Evolutionary conservation across 169 alveolate genomes (phyloP), one percentile per base, ranked within the genome.

Genomic region (Plasmodium berghei): DNA sequence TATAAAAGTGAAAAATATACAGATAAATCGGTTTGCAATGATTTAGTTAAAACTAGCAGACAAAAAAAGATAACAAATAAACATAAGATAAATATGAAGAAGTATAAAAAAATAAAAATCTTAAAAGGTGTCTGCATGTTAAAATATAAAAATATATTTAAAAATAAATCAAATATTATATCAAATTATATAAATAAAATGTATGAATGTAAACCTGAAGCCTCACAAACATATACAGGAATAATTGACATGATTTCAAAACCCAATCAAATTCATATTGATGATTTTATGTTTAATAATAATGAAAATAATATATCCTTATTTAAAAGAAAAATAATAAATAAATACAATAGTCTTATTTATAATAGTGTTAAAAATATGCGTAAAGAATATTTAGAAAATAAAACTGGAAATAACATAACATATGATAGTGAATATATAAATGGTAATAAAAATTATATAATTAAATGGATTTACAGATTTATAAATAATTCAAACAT

Each of bases 1-100:
- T 61, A 83, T 72, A 71, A 24, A 58, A 83, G 90, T 20, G 69
- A 83, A 46, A 56, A 46, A 16, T 83, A 83, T 72, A 67, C 73
- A 20, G 90, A 83, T 5, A 66, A 83, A 26, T 4, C 62, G 26
- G 20, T 34, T 56, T 40, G n/a, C 6, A n/a, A 16, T n/a, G 22
- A n/a, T 26, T 9, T 20, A 9, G 6, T 18, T 22, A 75, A 26
- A 22, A 28, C 6, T 10, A 14, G 20, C 0, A 12, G 1, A 24
- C 4, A 48, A 22, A 12, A 24, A 20, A 45, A 45, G 14, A 18
- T 10, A 2, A 14, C 9, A 3, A 10, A 40, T 12, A n/a, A 28
- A 16, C 2, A n/a, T 4, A 85, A 67, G 16, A 0, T 55, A 34
- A 70, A 54, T 40, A 22, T 83, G 1, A 66, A 1, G 26, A 66